phyloP scores from a whole-genome alignment of 192 early-diverging fungal species.

The Chytriomyces sp. region DNA sequence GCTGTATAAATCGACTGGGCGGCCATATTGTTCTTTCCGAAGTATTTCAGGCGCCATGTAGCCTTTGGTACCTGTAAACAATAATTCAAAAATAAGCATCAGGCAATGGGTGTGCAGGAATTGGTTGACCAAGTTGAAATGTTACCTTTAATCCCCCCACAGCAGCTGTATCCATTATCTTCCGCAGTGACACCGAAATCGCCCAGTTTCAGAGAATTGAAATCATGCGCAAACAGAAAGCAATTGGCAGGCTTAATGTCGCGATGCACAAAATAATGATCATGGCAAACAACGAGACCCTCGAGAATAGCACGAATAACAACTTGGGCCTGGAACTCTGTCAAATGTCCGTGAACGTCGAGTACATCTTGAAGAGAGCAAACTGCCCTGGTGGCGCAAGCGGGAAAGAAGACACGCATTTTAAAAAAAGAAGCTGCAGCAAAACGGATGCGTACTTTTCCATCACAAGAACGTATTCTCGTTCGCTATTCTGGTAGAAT shows the following conservation, averaged over 20 bases:
- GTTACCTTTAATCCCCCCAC: slow-evolving; percentile 22
- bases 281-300: slow-evolving; percentile 36
- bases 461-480: slow-evolving; percentile 28
- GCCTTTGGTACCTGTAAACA: background rate
- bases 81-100: background rate
- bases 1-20: slow-evolving; percentile 47
- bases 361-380: slow-evolving; percentile 43
- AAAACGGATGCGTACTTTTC: slow-evolving; percentile 15
- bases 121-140: background rate
- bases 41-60: slow-evolving; percentile 49
- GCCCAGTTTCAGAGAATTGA: slow-evolving; percentile 38
- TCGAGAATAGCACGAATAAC: slow-evolving; percentile 44
- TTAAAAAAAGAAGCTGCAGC: background rate
- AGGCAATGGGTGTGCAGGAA: background rate
- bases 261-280: slow-evolving; percentile 32
- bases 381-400: slow-evolving; percentile 19
- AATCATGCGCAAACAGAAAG: slow-evolving; percentile 32
- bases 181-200: slow-evolving; percentile 45
- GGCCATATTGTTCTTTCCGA: slow-evolving; percentile 34
- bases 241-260: slow-evolving; percentile 52
- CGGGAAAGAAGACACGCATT: background rate
- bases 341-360: slow-evolving; percentile 11
- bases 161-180: slow-evolving; percentile 40
- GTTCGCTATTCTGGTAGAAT: slow-evolving; percentile 14
- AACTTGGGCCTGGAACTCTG: slow-evolving; percentile 37